Evolutionary conservation across 345 rosid genomes (phyloP), one percentile per base, ranked within the genome.

Genomic region (Psidium guajava): DNA sequence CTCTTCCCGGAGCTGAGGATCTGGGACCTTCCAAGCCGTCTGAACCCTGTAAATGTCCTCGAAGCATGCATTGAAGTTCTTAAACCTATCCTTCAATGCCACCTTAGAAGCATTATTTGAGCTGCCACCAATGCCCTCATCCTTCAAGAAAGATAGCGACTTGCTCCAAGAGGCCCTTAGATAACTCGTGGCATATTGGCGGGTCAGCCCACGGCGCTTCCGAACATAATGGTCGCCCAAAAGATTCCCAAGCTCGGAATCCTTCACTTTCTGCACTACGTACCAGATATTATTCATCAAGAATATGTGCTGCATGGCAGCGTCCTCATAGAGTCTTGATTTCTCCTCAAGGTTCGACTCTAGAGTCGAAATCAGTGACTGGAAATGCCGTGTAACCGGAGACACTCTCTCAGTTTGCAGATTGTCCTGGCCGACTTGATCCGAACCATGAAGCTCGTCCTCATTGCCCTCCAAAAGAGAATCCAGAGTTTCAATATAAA

Each of bases 141-240:
- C 99, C 87, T 93, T 96, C 91, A 97, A 89, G 91, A 96, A 95
- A 55, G 91, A 86, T 84, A 97, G 81, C 82, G 94, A 96, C 89
- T 88, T 94, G 86, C 92, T 92, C 99, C 99, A 97, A 51, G 95
- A 91, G 81, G 98, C 94, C 88, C 99, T 94, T 40, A 97, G 96
- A 92, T 97, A 97, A 84, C 97, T 92, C 1, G 96, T 97, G 36
- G 98, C 98, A 82, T 93, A 90, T 82, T 95, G 96, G 85, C 99
- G 96, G 81, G 93, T 89, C 91, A 88, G 94, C 54, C 96, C 98
- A 54, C 98, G 90, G 80, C 93, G 94, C 87, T 93, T 97, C 75
- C 98, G 96, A 83, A 96, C 98, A 99, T 99, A 97, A 84, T 92
- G 89, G 89, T 97, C 98, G 52, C 99, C 99, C 90, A 97, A 87